A percentile compares a stretch with the other conserved stretches of the same genome.
Conservation (phyloP, 2,329 filamentous ascomycete species). For the Pyricularia sp. region DNA sequence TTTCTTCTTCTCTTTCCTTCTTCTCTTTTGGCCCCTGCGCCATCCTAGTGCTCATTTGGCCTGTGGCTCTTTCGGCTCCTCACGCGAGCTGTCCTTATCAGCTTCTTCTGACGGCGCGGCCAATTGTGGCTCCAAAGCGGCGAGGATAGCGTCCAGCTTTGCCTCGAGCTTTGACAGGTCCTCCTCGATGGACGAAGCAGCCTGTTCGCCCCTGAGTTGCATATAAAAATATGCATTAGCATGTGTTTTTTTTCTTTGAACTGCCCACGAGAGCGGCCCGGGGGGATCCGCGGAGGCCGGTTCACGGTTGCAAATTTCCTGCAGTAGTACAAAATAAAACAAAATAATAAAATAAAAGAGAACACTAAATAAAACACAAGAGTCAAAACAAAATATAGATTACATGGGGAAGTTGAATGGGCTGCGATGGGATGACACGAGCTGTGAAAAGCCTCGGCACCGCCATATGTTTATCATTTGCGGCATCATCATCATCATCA, state of each 20-base stretch:
- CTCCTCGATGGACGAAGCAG: slow-evolving; percentile 41
- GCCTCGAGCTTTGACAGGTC: slow-evolving; percentile 42
- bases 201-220: slow-evolving; percentile 39
- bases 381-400: background rate
- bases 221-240: background rate
- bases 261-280: too few species aligned
- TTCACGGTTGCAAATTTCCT: background rate
- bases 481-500: background rate
- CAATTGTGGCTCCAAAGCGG: slow-evolving; percentile 29
- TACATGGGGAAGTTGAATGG: background rate
- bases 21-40: background rate
- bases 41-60: background rate
- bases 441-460: background rate
- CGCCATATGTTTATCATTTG: background rate
- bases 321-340: background rate
- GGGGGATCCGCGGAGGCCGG: background rate
- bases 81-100: background rate
- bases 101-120: background rate
- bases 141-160: slow-evolving; percentile 46
- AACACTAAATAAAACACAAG: too few species aligned
- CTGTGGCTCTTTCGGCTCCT: background rate
- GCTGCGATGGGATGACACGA: background rate
- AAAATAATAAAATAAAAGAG: too few species aligned
- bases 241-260: background rate
- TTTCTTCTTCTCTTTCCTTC: background rate